phyloP scores from a whole-genome alignment of 2,329 filamentous ascomycete species.

The Clonostachys solani region DNA sequence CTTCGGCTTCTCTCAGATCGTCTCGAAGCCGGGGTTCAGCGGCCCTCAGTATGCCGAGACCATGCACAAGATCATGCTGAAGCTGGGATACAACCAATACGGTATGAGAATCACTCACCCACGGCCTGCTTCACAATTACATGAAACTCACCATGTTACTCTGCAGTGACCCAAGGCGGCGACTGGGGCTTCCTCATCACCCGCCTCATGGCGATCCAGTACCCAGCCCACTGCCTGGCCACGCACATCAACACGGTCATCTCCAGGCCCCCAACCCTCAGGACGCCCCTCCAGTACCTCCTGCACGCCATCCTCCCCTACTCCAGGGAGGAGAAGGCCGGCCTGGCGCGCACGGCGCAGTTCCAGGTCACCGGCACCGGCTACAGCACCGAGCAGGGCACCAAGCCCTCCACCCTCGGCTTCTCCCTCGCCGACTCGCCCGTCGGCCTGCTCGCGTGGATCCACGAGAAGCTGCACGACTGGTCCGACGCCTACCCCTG shows the following conservation, averaged over 20 bases:
- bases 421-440: conserved; percentile 68
- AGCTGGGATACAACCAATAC: conserved; percentile 50
- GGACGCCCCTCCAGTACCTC: conserved; percentile 52
- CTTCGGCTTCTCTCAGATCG: conserved; percentile 33
- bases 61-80: conserved; percentile 64
- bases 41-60: conserved; percentile 42
- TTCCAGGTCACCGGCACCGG: conserved; percentile 48
- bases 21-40: conserved; percentile 20
- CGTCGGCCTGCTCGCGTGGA: conserved; percentile 69
- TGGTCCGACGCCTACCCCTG: conserved; percentile 69
- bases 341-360: conserved; percentile 49
- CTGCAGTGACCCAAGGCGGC: conserved; percentile 49
- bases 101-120: conserved; percentile 10
- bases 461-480: conserved; percentile 75
- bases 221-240: conserved; percentile 47
- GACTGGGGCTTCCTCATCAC: conserved; percentile 67
- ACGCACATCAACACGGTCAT: conserved; percentile 52
- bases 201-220: conserved; percentile 51
- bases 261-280: conserved; percentile 39
- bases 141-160: conserved; percentile 5
- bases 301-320: conserved; percentile 51
- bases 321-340: conserved; percentile 19
- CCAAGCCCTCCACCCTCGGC: conserved; percentile 69
- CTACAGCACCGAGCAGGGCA: conserved; percentile 36
- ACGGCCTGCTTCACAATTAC: too few species aligned